Base-by-base conservation (phyloP, 306 rosid species). In the Cyclanthera cordifolia region DNA sequence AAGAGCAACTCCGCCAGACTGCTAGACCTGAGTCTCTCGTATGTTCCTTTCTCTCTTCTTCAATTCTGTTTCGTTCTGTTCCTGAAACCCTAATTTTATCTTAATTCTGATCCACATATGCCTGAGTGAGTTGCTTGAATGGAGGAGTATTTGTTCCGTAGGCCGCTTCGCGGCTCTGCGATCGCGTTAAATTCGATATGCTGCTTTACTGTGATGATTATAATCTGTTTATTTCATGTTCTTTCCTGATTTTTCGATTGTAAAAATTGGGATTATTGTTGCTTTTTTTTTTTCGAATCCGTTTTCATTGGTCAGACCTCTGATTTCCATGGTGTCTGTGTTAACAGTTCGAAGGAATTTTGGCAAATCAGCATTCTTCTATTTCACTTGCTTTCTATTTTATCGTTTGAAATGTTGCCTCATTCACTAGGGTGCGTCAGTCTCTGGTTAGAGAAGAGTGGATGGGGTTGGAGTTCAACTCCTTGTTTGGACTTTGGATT, bases 1-100 rank as follows among this genome's bases (percentile, higher is more conserved):
- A 89, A 60, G 76, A 89, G 49, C 87, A 80, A 14, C 98, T 92
- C 73, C 98, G 96, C 72, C 81, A 74, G 60, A 84, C 69, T 43
- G 89, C 95, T 27, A 90, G 98, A 39, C 93, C 94, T 39, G 96
- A 93, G n/a, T 67, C 98, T 32, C 46, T 75, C 72, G 96, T 81
- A 81, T 27, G 55, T 49, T 20, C 8, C 15, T 21, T 0, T 15
- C 16, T 17, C 27, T 28, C 20, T 7, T 46, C 34, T 30, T 32
- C 5, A 0, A 4, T 9, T 69, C 51, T 1, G 14, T 52, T 66
- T 45, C 3, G 14, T 52, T 66, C 51, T 21, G 14, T 53, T 66
- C 34, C 28, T 43, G 37, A 61, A 52, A 28, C 19, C 14, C 46
- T 21, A n/a, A 25, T 71, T 7, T 55, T n/a, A 3, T 23, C 2